These are phyloP conservation scores for Calonectria multiphialidica DNA, from an alignment of 2,329 filamentous ascomycete genomes.

Conservation along the genomic window DNA sequence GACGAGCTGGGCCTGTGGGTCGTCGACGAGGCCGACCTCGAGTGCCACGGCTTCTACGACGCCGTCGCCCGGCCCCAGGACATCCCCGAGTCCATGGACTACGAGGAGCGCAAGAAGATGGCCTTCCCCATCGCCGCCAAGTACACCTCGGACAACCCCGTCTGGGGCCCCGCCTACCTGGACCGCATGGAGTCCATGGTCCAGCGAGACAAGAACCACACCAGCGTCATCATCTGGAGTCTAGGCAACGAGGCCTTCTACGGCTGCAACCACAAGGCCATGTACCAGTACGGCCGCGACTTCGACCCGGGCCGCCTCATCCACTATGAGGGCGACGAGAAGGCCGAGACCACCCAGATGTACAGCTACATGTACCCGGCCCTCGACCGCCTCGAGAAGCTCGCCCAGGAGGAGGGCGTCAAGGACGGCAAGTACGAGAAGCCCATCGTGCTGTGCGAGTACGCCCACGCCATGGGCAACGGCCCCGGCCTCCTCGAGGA, in stretches of 20 bases:
- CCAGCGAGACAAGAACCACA: constrained; percentile 77
- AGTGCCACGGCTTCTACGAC: constrained; percentile 67
- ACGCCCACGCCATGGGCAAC: constrained; percentile 78
- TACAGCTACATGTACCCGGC: constrained; percentile 76
- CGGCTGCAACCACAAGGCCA: constrained; percentile 74
- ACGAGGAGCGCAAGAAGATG: constrained; percentile 70
- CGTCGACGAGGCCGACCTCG: constrained; percentile 63
- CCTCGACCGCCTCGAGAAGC: constrained; percentile 62
- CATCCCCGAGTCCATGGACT: constrained; percentile 68
- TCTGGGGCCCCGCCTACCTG: constrained; percentile 74
- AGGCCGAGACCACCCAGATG: constrained; percentile 73
- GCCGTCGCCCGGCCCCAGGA: constrained; percentile 62
- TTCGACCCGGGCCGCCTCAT: constrained; percentile 70
- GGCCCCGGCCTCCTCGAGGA: constrained; percentile 78
- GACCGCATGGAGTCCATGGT: constrained; percentile 75
- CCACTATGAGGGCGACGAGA: constrained; percentile 75
- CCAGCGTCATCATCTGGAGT: constrained; percentile 80
- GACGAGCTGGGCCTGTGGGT: constrained; percentile 77
- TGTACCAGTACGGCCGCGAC: constrained; percentile 72
- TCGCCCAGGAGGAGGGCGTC: constrained; percentile 58
- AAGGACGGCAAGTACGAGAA: constrained; percentile 62
- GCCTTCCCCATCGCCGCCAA: constrained; percentile 66
- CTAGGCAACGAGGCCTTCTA: constrained; percentile 82
- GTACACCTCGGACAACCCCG: constrained; percentile 71
- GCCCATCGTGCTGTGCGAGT: constrained; percentile 71